Evolutionary conservation across 2,329 filamentous ascomycete species (phyloP).

Genomic region (Xylariaceae sp.): DNA sequence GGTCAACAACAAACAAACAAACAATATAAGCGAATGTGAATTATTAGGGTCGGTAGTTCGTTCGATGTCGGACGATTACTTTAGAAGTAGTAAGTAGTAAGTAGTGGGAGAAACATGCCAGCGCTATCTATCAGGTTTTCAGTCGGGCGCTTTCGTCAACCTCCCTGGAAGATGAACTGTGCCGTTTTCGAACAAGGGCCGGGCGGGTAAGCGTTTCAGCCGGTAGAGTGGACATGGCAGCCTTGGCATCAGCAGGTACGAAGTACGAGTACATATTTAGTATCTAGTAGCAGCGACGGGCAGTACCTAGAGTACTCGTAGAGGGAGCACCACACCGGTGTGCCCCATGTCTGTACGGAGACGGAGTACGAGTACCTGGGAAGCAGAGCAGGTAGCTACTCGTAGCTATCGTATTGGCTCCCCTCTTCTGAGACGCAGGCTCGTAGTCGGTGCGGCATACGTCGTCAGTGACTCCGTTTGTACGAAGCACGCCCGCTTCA

Average conservation of each 20-base stretch:
- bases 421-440: no score
- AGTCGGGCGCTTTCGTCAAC: conserved; percentile 2
- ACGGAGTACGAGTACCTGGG: neutral
- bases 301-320: no score
- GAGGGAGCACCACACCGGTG: no score
- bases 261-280: no score
- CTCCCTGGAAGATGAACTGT: conserved; percentile 6
- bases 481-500: no score
- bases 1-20: neutral
- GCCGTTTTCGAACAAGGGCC: conserved; percentile 11
- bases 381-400: no score
- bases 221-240: conserved; percentile 15
- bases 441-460: no score
- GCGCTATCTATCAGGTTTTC: neutral
- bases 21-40: neutral
- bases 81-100: neutral
- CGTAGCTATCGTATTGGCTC: no score
- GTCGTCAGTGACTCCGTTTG: no score
- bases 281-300: no score
- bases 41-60: neutral
- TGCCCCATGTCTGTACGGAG: no score
- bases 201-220: conserved; percentile 18
- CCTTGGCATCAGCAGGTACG: conserved; percentile 3
- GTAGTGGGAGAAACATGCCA: neutral
- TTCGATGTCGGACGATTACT: neutral